Evolutionary conservation across 805 yeast species (phyloP), one percentile per base, ranked within the genome.

Genomic region (Naumovozyma castellii): DNA sequence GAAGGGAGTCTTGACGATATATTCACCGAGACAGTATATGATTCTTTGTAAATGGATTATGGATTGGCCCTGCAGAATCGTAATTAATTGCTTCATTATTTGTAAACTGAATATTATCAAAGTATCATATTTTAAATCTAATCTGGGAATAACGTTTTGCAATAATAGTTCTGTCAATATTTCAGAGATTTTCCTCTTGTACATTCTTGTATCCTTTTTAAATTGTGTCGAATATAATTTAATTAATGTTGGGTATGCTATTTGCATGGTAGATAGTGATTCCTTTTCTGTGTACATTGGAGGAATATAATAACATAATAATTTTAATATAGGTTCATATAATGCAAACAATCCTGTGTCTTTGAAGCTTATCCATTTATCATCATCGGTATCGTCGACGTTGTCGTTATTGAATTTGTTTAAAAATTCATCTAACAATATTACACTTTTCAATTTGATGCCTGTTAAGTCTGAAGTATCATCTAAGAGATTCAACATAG

Each of bases 401-500:
- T 40, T 46, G 3, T 31, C 22, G 9, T 14, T 15, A 17, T 41
- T 30, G 22, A 51, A 49, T 17, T 42, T n/a, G 19, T 45, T 38
- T n/a, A 57, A 19, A 30, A 57, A 46, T 8, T 38, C 36, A n/a
- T 36, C 28, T 19, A 59, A 39, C 16, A 58, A 34, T 6, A 43
- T 13, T 3, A 56, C 57, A 17, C 61, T 61, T 18, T 40, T 41
- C 9, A 60, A 33, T 41, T 53, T 55, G 2, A 59, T 46, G 12
- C 47, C 43, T 8, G 35, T 36, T 12, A 54, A 25, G 39, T 57
- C 57, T 6, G 50, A 47, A 1, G 60, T 51, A 39, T 57, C 57
- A 36, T 59, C 64, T 34, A 60, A 25, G 5, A 59, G 33, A 39
- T 57, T 57, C 18, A 59, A 39, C 10, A 60, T 54, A 2, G 61